Percentiles rank a stretch among this genome's conserved stretches.
phyloP scores from a whole-genome alignment of 2,329 filamentous ascomycete species.

The Xylaria digitata region DNA sequence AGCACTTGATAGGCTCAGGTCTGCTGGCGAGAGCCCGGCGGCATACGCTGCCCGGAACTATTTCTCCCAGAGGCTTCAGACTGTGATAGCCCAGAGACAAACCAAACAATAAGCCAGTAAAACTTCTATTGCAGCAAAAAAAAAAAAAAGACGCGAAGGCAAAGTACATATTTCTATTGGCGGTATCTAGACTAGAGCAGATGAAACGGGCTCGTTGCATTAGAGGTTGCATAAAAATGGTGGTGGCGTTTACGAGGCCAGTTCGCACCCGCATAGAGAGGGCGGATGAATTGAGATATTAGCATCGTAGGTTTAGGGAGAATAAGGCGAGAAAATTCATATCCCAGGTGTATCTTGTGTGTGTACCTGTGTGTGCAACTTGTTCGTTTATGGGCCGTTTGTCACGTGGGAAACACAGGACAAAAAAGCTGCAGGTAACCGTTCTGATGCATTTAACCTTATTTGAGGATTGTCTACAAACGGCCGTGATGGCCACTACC shows the following conservation, averaged over 20 bases:
- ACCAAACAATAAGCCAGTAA: conserved; percentile 1
- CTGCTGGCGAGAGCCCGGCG: conserved; percentile 12
- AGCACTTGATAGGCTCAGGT: conserved; percentile 47
- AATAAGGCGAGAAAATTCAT: conserved; percentile 6
- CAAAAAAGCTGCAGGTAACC: conserved; percentile 53
- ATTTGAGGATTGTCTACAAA: conserved; percentile 53
- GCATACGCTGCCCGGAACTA: conserved; percentile 26
- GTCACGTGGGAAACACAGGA: conserved; percentile 56
- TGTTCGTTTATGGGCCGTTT: conserved; percentile 47
- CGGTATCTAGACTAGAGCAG: neutral
- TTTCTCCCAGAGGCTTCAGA: conserved; percentile 35
- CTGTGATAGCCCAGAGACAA: conserved; percentile 23
- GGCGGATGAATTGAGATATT: neutral
- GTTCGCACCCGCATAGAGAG: neutral
- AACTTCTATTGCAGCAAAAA: conserved; percentile 3
- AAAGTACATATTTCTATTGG: neutral
- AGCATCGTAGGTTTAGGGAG: conserved; percentile 6
- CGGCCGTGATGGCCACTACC: conserved; percentile 45
- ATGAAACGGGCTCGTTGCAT: neutral
- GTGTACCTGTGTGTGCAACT: conserved; percentile 38
- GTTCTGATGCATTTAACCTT: conserved; percentile 52
- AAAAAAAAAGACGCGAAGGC: neutral
- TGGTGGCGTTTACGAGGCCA: neutral
- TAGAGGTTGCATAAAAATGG: neutral
- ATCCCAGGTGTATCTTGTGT: conserved; percentile 31